Evolutionary conservation across 2,329 filamentous ascomycete genomes (phyloP).

Genomic region (Apiospora koreana): DNA sequence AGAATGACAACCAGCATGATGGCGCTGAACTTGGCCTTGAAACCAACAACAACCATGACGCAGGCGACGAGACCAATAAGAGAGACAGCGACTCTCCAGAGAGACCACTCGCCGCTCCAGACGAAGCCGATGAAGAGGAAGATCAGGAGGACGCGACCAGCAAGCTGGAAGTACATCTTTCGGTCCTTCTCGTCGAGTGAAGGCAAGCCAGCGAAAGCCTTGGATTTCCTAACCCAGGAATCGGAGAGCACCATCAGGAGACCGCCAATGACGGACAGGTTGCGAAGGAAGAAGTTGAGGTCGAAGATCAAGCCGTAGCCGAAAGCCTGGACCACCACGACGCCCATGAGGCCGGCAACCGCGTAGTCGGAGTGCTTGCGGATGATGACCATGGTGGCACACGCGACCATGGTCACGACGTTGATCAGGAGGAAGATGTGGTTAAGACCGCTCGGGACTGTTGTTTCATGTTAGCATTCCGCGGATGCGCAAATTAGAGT

Average conservation of each 20-base stretch:
- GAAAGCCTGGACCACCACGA: conserved; percentile 90
- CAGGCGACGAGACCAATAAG: conserved; percentile 86
- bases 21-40: conserved; percentile 99
- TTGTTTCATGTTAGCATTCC: conserved; percentile 23
- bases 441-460: conserved; percentile 85
- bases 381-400: conserved; percentile 84
- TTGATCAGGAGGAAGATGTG: conserved; percentile 92
- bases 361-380: conserved; percentile 94
- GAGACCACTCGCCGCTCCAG: conserved; percentile 89
- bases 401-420: conserved; percentile 81
- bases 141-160: conserved; percentile 91
- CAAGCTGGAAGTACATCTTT: conserved; percentile 99
- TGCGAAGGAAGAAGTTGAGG: conserved; percentile 99
- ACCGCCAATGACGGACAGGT: conserved; percentile 94
- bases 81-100: conserved; percentile 85
- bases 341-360: conserved; percentile 83
- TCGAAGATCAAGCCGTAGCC: conserved; percentile 99
- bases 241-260: conserved; percentile 98
- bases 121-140: conserved; percentile 98
- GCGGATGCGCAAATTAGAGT: not conserved
- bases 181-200: conserved; percentile 97
- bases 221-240: conserved; percentile 96
- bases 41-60: conserved; percentile 97
- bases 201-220: conserved; percentile 92
- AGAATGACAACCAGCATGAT: conserved; percentile 93